These are phyloP conservation scores for Boletus sp. DNA, from an alignment of 768 basidiomycete species.

Conservation along the genomic window DNA sequence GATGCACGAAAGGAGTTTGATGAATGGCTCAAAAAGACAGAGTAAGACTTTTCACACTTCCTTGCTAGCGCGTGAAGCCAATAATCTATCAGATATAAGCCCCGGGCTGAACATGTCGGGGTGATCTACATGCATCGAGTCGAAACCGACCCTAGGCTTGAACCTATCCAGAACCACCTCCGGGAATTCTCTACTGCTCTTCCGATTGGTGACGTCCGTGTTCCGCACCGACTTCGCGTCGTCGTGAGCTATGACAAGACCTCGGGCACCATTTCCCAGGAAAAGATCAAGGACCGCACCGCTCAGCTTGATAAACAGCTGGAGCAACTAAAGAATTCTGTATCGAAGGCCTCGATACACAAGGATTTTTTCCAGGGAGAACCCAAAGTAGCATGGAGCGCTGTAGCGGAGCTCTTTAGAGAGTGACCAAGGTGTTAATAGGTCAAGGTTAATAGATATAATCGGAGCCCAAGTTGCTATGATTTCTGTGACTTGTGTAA, in stretches of 20 bases:
- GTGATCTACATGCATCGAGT: slow-evolving; percentile 20
- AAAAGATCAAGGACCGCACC: not conserved
- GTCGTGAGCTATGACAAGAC: slow-evolving; percentile 13
- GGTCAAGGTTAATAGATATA: no score
- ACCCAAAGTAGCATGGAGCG: slow-evolving; percentile 11
- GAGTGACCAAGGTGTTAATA: not conserved
- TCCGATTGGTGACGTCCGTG: not conserved
- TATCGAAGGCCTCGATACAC: slow-evolving; percentile 5
- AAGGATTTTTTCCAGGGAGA: slow-evolving; percentile 6
- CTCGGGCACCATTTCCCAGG: not conserved
- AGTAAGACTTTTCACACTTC: not conserved
- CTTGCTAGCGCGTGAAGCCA: not conserved
- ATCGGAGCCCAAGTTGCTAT: no score
- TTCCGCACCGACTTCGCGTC: slow-evolving; percentile 1
- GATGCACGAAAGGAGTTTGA: slow-evolving; percentile 6
- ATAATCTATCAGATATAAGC: slow-evolving; percentile 1
- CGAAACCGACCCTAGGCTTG: slow-evolving; percentile 12
- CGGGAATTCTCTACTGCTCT: not conserved
- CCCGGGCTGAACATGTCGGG: slow-evolving; percentile 1
- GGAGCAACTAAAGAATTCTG: not conserved
- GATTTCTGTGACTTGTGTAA: no score
- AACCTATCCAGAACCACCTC: slow-evolving; percentile 7
- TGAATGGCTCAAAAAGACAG: not conserved
- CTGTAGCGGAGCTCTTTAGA: slow-evolving; percentile 11
- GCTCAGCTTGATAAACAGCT: not conserved